A percentile compares a stretch with the other conserved stretches of the same genome.
Conservation (phyloP, 2,329 filamentous ascomycete species). For the Microcyclosporella mali region DNA sequence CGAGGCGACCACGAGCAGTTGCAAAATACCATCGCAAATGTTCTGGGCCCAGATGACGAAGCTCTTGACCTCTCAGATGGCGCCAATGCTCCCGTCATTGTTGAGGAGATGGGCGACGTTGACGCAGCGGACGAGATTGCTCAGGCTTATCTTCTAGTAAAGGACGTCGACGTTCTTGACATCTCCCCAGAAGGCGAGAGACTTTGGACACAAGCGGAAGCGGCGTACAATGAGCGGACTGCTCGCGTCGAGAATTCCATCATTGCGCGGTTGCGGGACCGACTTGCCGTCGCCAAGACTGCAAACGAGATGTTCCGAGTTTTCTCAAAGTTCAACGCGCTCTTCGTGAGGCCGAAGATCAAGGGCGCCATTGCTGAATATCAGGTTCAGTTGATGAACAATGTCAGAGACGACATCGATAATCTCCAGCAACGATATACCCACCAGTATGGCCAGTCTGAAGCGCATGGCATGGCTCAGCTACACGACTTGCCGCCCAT, state of each 20-base stretch:
- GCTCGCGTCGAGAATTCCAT: conserved; percentile 98
- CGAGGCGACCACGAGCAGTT: conserved; percentile 96
- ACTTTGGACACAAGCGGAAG: conserved; percentile 88
- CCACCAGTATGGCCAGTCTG: conserved; percentile 96
- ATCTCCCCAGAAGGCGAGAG: conserved; percentile 85
- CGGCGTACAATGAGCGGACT: conserved; percentile 94
- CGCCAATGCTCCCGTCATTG: conserved; percentile 60
- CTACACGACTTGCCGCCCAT: conserved; percentile 92
- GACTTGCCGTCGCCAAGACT: conserved; percentile 89
- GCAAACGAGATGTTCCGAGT: conserved; percentile 99
- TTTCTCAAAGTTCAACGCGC: conserved; percentile 98
- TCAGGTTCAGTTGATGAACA: conserved; percentile 95
- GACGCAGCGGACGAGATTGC: conserved; percentile 95
- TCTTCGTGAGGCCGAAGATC: conserved; percentile 98
- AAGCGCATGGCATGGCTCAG: conserved; percentile 97
- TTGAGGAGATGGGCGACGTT: conserved; percentile 93
- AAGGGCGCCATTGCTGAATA: conserved; percentile 96
- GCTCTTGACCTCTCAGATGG: conserved; percentile 52
- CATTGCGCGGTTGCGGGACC: conserved; percentile 86
- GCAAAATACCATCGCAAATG: conserved; percentile 90
- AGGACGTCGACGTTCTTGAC: conserved; percentile 91
- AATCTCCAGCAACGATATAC: conserved; percentile 95
- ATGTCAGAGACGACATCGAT: conserved; percentile 93
- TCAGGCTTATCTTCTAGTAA: conserved; percentile 87
- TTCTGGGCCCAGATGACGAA: conserved; percentile 63